Conservation (phyloP, 768 basidiomycete species). For the Naganishia onofrii region DNA sequence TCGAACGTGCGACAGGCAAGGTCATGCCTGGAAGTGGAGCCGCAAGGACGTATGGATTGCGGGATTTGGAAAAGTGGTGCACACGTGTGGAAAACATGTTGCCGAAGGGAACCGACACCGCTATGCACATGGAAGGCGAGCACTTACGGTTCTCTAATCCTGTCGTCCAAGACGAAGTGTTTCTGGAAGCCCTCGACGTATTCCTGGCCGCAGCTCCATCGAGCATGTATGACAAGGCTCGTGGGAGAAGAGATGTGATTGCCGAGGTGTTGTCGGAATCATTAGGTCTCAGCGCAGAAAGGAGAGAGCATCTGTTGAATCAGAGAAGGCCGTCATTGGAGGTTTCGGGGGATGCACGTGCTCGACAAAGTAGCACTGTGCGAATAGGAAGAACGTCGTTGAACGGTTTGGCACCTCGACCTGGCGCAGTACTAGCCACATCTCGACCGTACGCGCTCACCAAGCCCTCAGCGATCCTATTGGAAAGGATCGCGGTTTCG, state of each 20-base stretch:
- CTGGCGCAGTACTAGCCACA: constrained; percentile 12
- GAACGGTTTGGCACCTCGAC: constrained; percentile 51
- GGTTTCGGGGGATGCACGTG: constrained; percentile 51
- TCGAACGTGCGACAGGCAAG: constrained; percentile 2
- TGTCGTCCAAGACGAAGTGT: constrained; percentile 78
- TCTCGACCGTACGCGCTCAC: constrained; percentile 77
- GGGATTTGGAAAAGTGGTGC: constrained; percentile 80
- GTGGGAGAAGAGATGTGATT: constrained; percentile 49
- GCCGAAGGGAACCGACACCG: constrained; percentile 52
- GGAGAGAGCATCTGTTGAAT: constrained; percentile 67
- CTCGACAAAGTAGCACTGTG: constrained; percentile 56
- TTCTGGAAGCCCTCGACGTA: constrained; percentile 80
- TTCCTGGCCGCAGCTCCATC: constrained; percentile 63
- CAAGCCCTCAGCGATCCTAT: constrained; percentile 71
- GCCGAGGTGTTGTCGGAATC: constrained; percentile 61
- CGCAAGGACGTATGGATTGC: constrained; percentile 58
- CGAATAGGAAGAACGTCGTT: constrained; percentile 61
- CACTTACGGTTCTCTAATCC: constrained; percentile 63
- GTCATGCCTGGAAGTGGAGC: constrained; percentile 19
- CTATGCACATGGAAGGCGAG: constrained; percentile 48
- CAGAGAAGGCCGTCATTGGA: constrained; percentile 67
- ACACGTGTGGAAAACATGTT: constrained; percentile 65
- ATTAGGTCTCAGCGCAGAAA: constrained; percentile 68
- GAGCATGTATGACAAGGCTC: constrained; percentile 31
- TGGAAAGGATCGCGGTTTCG: constrained; percentile 75